Conservation (phyloP, 2,329 filamentous ascomycete genomes). For the Lachnellula suecica region DNA sequence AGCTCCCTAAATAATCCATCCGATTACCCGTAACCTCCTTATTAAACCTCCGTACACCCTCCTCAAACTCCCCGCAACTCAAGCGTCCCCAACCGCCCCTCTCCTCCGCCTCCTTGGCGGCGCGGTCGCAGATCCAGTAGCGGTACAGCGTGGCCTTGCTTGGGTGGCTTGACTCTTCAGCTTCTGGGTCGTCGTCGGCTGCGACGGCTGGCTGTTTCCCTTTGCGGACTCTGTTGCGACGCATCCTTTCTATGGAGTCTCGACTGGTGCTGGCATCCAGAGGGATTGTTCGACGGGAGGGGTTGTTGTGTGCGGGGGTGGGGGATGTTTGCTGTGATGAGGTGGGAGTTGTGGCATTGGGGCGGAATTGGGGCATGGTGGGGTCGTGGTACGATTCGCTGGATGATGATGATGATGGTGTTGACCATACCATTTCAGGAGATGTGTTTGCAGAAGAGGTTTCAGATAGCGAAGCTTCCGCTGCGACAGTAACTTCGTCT, state of each 20-base stretch:
- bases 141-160: constrained; percentile 16
- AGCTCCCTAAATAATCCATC: constrained; percentile 80
- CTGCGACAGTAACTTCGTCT: neutral
- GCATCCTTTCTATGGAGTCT: too few species aligned
- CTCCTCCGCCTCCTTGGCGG: constrained; percentile 56
- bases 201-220: neutral
- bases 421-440: neutral
- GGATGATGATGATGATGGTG: constrained; percentile 3
- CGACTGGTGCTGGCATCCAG: too few species aligned
- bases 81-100: constrained; percentile 81
- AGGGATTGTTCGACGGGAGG: neutral
- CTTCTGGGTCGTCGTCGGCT: neutral
- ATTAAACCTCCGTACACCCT: constrained; percentile 58
- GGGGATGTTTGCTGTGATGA: constrained; percentile 10
- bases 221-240: too few species aligned
- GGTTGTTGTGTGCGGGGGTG: constrained; percentile 2
- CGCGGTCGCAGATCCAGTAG: constrained; percentile 25
- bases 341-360: constrained; percentile 41
- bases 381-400: constrained; percentile 50
- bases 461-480: constrained; percentile 9
- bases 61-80: constrained; percentile 76
- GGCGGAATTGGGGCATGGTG: constrained; percentile 68
- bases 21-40: constrained; percentile 57
- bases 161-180: constrained; percentile 1
- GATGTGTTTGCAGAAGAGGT: constrained; percentile 10